Conservation (phyloP, 306 rosid genomes). For the Cucurbita moschata region DNA sequence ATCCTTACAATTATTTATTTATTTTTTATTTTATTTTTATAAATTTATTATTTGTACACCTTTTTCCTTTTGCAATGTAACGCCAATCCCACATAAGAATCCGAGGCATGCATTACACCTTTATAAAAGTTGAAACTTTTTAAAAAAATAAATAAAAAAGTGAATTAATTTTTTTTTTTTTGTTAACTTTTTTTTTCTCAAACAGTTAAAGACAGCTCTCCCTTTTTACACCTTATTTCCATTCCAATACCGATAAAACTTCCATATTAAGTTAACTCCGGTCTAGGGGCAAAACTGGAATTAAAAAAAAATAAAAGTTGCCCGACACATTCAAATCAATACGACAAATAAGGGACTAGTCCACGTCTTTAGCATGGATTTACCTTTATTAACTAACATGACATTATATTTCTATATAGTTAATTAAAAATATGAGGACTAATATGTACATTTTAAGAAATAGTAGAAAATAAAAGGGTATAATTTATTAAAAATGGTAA, state of each 20-base stretch:
- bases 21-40: no score
- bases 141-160: no score
- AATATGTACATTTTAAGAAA: no score
- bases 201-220: neutral
- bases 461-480: no score
- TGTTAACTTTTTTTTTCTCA: neutral
- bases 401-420: neutral
- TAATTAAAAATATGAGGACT: neutral
- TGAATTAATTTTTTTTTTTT: neutral
- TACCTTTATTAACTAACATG: neutral
- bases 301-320: neutral
- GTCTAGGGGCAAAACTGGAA: neutral
- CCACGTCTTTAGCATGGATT: neutral
- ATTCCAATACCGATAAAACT: neutral
- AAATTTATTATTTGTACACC: neutral
- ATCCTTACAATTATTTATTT: neutral
- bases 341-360: neutral
- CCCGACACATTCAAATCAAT: neutral
- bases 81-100: neutral
- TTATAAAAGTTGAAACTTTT: neutral
- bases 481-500: no score
- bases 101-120: neutral
- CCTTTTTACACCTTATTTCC: neutral
- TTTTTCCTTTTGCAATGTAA: neutral
- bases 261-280: neutral